Base-by-base conservation (phyloP, 495 filamentous ascomycete species). In the Penicillium subrubescens region DNA sequence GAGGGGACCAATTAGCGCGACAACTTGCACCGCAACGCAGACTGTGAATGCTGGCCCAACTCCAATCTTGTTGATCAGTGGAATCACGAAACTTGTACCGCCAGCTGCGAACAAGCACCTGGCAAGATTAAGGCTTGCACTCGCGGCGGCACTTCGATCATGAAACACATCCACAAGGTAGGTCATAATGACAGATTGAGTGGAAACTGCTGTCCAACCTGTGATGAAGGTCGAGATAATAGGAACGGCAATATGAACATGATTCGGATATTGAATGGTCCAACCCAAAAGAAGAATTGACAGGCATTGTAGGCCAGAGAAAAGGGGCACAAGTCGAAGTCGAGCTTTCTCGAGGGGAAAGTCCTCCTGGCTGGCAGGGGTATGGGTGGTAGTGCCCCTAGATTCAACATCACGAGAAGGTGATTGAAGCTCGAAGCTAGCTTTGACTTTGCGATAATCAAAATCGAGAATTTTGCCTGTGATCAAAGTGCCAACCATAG, bases 81-180 rank as follows among this genome's bases (percentile, higher is more conserved):
- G 86, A 61, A 83, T 80, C 33, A 91, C 85, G 5, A 84, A 80
- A 2, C 84, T 89, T 11, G 85, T 87, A 0, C 84, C 85, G 0
- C 77, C 89, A 2, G 89, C 90, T 5, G 88, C 89, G 35, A 92
- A 76, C 44, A 89, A 60, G 68, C 89, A 92, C 35, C 89, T 67
- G 0, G 86, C 84, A 11, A 93, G 73, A 67, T 93, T 92, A 60
- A 88, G 85, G 8, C 87, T 87, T 0, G 90, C 89, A 11, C 86
- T 87, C 0, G 88, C 88, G 0, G 88, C 85, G 0, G 84, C 85
- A 2, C 88, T 87, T 23, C 67, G 79, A 1, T 79, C 79, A 0
- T 83, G 85, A 62, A 87, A 87, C 7, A 91, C 77, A 65, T 92
- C 89, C 4, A 91, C 82, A 2, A 92, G 73, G 52, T 75, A 75